These are phyloP conservation scores for Vitis hybrid DNA, from an alignment of 177 flowering plant species.

Conservation along the genomic window DNA sequence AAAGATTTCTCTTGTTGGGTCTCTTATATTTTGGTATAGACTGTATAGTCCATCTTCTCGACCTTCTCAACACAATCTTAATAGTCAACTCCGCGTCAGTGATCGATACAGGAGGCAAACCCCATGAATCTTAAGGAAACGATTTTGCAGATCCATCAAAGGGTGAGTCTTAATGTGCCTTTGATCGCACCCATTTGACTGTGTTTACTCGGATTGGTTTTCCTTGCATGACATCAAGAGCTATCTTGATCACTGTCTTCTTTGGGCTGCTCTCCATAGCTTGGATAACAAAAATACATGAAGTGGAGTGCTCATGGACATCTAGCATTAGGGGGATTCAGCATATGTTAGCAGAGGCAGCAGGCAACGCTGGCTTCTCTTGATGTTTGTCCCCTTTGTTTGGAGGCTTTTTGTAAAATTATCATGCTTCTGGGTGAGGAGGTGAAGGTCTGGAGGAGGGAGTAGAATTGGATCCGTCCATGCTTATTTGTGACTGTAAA, in stretches of 20 bases:
- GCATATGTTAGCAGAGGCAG: constrained; percentile 23
- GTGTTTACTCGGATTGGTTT: constrained; percentile 12
- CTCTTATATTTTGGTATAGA: no score
- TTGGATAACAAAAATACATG: constrained; percentile 10
- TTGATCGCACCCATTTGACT: constrained; percentile 24
- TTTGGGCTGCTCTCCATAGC: neutral
- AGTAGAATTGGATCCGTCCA: no score
- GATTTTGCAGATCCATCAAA: constrained; percentile 4
- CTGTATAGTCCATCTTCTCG: constrained; percentile 17
- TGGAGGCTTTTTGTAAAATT: constrained; percentile 1
- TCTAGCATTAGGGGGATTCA: constrained; percentile 16
- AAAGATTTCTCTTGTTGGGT: no score
- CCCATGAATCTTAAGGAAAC: constrained; percentile 5
- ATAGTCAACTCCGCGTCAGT: constrained; percentile 13
- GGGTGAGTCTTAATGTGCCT: constrained; percentile 14
- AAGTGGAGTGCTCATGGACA: constrained; percentile 23
- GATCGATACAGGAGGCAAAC: constrained; percentile 14
- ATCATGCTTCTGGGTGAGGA: no score
- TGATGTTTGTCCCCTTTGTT: constrained; percentile 9
- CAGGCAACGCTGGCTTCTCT: constrained; percentile 9
- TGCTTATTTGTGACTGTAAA: no score
- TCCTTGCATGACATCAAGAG: neutral
- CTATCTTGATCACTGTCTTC: neutral
- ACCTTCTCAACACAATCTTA: constrained; percentile 19
- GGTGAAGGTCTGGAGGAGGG: no score